Percentiles rank a stretch among this genome's conserved stretches.
These are phyloP conservation scores for Umbelopsis isabellina DNA, from an alignment of 192 early-diverging fungal genomes.

Conservation along the genomic window DNA sequence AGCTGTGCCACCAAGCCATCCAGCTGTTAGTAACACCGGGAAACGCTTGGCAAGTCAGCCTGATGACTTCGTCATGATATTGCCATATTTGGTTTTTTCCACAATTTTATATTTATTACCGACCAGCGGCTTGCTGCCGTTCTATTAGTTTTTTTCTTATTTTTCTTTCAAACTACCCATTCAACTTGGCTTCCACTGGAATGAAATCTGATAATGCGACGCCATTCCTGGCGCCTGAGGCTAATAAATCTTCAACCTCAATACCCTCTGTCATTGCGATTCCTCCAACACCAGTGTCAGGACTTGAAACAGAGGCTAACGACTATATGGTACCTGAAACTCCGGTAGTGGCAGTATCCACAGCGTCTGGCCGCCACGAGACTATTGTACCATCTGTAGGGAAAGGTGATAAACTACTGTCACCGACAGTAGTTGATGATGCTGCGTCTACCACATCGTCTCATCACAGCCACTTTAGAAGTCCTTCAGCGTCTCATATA, in stretches of 20 bases:
- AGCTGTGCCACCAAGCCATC: background rate
- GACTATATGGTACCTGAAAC: conserved; percentile 2
- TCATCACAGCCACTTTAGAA: background rate
- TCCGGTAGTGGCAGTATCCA: background rate
- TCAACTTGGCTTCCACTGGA: background rate
- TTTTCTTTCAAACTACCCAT: background rate
- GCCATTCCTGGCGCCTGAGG: background rate
- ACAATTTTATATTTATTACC: background rate
- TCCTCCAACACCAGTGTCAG: background rate
- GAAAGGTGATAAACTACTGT: background rate
- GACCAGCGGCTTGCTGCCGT: too few species aligned
- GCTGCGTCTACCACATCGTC: background rate
- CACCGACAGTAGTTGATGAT: background rate
- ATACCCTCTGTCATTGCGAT: conserved; percentile 1
- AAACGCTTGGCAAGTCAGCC: background rate
- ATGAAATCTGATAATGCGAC: background rate
- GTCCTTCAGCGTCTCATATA: conserved; percentile 5
- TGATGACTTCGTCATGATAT: conserved; percentile 5
- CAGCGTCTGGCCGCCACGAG: background rate
- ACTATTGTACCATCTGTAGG: too few species aligned
- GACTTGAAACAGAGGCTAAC: background rate
- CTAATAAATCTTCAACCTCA: background rate
- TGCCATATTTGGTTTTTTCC: conserved; percentile 1
- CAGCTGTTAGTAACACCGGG: background rate
- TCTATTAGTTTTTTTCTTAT: background rate